Conservation (phyloP, 202 grass and related monocot genomes). For the Sporobolus alterniflorus region DNA sequence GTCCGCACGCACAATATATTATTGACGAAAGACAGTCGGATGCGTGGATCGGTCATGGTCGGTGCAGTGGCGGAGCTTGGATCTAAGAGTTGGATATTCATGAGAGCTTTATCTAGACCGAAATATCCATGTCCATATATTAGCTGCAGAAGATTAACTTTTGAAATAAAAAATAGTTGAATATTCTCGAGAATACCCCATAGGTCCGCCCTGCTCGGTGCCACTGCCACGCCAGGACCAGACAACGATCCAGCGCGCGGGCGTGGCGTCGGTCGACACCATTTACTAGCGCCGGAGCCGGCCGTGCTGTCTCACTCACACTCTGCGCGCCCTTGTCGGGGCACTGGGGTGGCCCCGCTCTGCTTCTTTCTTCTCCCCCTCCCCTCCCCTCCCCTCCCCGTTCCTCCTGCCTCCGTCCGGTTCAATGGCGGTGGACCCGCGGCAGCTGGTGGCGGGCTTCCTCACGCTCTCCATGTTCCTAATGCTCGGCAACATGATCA, state of each 20-base stretch:
- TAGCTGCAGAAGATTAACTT: no score
- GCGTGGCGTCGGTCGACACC: not conserved
- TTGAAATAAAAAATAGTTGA: no score
- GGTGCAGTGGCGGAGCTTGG: no score
- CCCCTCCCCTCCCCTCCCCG: no score
- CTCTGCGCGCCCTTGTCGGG: not conserved
- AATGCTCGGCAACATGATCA: constrained; percentile 97
- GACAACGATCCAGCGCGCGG: not conserved
- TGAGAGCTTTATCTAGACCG: no score
- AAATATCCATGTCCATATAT: no score
- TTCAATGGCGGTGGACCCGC: constrained; percentile 76
- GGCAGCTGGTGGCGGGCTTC: constrained; percentile 87
- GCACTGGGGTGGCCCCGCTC: not conserved
- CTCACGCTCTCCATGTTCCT: constrained; percentile 92
- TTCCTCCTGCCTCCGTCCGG: not conserved
- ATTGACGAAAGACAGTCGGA: no score
- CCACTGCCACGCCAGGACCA: not conserved
- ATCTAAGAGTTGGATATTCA: no score
- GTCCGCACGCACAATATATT: no score
- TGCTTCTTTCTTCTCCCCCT: not conserved
- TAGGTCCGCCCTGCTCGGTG: no score
- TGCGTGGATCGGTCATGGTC: no score
- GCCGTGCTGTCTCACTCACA: not conserved
- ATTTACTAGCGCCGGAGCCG: not conserved
- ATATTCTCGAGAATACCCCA: no score